These are phyloP conservation scores for Penicillium digitatum DNA, from an alignment of 2,329 filamentous ascomycete species.

Conservation along the genomic window DNA sequence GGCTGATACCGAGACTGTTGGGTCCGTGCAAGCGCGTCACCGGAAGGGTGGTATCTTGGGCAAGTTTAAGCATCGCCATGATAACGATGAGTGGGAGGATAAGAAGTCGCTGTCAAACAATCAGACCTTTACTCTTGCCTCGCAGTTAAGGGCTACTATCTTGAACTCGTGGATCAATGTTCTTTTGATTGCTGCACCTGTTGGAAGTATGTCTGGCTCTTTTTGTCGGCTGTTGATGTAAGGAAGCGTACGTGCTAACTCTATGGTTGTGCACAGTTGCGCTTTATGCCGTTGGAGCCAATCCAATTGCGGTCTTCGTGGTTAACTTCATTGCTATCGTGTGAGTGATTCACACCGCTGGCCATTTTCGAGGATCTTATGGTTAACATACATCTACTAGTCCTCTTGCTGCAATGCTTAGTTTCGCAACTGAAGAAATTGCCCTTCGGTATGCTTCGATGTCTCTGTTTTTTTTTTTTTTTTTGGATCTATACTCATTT, in stretches of 20 bases:
- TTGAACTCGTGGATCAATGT: conserved; percentile 85
- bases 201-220: conserved; percentile 52
- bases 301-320: conserved; percentile 67
- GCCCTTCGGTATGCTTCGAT: conserved; percentile 47
- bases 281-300: conserved; percentile 60
- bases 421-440: conserved; percentile 87
- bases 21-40: conserved; percentile 23
- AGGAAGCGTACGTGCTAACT: not conserved
- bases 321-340: conserved; percentile 94
- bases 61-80: conserved; percentile 13
- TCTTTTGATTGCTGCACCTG: conserved; percentile 70
- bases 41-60: conserved; percentile 22
- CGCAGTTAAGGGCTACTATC: conserved; percentile 60
- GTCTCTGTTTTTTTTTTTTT: not conserved
- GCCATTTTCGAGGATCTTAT: not conserved
- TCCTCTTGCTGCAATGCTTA: conserved; percentile 78
- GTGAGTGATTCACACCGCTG: conserved; percentile 18
- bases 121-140: conserved; percentile 37
- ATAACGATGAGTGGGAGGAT: conserved; percentile 14
- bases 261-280: conserved; percentile 47
- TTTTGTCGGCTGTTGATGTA: not conserved
- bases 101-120: conserved; percentile 18
- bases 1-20: conserved; percentile 12
- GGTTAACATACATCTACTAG: conserved; percentile 14
- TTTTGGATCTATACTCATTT: not conserved